A percentile compares a stretch with the other conserved stretches of the same genome.
Conservation (phyloP, 176 grass and related monocot genomes). For the Urochloa ruziziensis region DNA sequence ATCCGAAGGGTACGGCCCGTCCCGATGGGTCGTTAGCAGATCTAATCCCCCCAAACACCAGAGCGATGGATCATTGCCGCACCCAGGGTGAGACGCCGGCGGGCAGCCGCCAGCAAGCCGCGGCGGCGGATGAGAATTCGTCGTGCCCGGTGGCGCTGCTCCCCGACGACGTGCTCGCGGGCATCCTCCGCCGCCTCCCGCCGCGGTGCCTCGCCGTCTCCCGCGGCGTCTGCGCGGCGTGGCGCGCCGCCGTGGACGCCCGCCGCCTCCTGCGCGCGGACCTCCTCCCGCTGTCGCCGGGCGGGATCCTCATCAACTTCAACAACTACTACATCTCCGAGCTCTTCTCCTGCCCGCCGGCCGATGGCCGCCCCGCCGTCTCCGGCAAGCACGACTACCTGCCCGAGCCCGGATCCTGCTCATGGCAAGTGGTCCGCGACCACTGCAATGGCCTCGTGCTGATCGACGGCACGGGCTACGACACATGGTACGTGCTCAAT, state of each 20-base stretch:
- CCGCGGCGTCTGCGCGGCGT: not conserved
- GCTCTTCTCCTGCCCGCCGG: not conserved
- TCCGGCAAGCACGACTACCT: not conserved
- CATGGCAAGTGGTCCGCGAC: too few relatives aligned
- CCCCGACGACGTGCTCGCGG: not conserved
- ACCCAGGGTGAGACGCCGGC: too few relatives aligned
- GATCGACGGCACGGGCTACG: not conserved
- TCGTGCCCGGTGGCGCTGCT: not conserved
- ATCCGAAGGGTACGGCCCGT: too few relatives aligned
- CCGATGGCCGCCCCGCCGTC: not conserved
- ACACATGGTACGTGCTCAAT: not conserved
- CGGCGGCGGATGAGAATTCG: too few relatives aligned
- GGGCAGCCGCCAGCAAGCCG: too few relatives aligned
- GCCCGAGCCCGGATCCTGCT: not conserved
- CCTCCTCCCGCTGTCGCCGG: not conserved
- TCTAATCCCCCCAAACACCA: too few relatives aligned
- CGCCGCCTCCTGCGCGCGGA: not conserved
- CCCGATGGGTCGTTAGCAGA: too few relatives aligned
- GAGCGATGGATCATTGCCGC: too few relatives aligned
- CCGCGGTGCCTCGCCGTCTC: not conserved
- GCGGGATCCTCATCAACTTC: not conserved
- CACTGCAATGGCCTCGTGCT: not conserved
- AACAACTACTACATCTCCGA: not conserved
- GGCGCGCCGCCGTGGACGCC: not conserved
- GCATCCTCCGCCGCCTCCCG: not conserved